A percentile compares a stretch with the other conserved stretches of the same genome.
These are phyloP conservation scores for Scedosporium aurantiacum DNA, from an alignment of 2,329 filamentous ascomycete species.

Conservation along the genomic window DNA sequence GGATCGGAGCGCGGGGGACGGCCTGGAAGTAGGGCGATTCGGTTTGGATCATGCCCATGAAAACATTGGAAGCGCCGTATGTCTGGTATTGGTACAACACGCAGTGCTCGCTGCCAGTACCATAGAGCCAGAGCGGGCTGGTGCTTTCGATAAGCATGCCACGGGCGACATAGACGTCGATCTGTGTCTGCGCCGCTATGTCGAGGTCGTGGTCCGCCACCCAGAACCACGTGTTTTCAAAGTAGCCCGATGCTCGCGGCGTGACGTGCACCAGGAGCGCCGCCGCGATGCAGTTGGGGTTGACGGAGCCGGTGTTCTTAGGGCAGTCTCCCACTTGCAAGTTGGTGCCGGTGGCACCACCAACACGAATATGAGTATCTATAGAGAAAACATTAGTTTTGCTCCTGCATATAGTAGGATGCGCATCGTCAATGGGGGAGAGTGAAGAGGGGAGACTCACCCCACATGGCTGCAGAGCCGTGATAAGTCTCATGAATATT, in stretches of 20 bases:
- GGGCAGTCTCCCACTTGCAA: constrained; percentile 14
- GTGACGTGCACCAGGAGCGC: constrained; percentile 41
- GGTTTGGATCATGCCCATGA: constrained; percentile 53
- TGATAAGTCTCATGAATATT: constrained; percentile 20
- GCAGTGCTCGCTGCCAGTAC: constrained; percentile 35
- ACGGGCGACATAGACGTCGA: constrained; percentile 23
- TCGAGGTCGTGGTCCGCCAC: constrained; percentile 52
- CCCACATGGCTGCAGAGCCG: constrained; percentile 36
- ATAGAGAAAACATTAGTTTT: neutral
- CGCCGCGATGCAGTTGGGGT: constrained; percentile 47
- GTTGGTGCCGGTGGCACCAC: constrained; percentile 15
- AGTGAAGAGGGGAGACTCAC: constrained; percentile 5
- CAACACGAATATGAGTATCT: constrained; percentile 38
- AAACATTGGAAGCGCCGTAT: constrained; percentile 34
- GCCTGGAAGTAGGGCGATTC: constrained; percentile 38
- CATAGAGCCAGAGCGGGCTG: constrained; percentile 24
- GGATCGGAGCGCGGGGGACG: constrained; percentile 12
- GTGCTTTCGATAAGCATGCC: constrained; percentile 22
- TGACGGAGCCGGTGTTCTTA: constrained; percentile 10
- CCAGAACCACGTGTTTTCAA: constrained; percentile 52
- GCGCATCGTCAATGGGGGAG: neutral
- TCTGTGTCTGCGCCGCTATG: constrained; percentile 12
- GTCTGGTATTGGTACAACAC: constrained; percentile 42
- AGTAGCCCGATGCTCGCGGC: constrained; percentile 30
- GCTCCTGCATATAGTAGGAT: no score